Base-by-base conservation (phyloP, 2,329 filamentous ascomycete genomes). In the Aureobasidium sp. region DNA sequence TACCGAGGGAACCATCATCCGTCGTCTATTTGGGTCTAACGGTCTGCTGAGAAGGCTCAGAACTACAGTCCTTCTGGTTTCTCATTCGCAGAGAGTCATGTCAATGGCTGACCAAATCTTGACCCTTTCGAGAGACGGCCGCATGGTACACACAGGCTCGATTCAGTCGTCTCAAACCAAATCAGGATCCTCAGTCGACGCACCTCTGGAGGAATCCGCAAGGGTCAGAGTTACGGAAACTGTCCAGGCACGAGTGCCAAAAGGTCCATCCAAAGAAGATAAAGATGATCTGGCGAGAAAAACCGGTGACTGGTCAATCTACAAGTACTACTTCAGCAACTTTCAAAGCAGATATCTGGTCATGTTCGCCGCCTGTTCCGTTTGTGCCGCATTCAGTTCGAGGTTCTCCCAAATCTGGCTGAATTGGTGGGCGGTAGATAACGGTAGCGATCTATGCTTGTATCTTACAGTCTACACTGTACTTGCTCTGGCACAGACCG, bases 381-480 rank as follows among this genome's bases (percentile, higher is more conserved):
- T 55, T 12, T 25, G 34, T 9, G 39, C 39, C 8, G 42, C 39
- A 5, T 47, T 58, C n/a, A 36, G 36, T 39, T 42, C 29, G 1
- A 27, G 29, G 12, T 44, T 58, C 7, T 36, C 55, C 3, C 39
- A 53, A 29, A 39, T 55, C 34, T 41, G 34, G 51, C 36, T 55
- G 20, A 55, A 55, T 5, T 55, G 51, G 51, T 55, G 51, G 51
- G 74, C 78, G 0, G 73, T 72, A 4, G 56, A 67, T 0, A 25
- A 76, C 77, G 0, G 73, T 72, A 31, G 67, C 69, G 55, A 70
- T 69, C 39, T 64, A 72, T 1, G 73, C 17, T 14, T 44, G 22
- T 58, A 47, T 17, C 39, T 58, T 2, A 17, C 39, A 5, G 31
- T 58, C 31, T 58, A 58, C 22, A 27, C 41, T 6, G 15, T 47